Percentiles rank a stretch among this genome's conserved stretches.
Conservation (phyloP, 331 rosid genomes). For the Quercus lobata region DNA sequence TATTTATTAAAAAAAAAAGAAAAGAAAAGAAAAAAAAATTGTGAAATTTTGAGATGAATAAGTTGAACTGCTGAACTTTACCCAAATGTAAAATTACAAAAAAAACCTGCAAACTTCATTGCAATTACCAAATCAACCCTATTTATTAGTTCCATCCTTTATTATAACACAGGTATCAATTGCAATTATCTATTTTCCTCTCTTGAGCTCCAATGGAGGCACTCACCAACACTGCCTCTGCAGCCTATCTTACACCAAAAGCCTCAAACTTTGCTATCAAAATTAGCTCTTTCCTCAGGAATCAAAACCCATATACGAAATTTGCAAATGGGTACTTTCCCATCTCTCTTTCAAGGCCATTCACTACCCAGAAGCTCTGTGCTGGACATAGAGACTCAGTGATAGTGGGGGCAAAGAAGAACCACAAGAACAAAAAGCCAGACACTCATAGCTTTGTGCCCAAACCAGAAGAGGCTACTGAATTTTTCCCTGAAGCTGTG, state of each 20-base stretch:
- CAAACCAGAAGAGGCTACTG: constrained; percentile 62
- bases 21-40: too few species aligned
- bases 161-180: not conserved
- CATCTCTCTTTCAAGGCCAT: constrained; percentile 23
- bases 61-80: not conserved
- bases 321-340: constrained; percentile 27
- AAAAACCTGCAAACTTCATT: not conserved
- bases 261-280: constrained; percentile 11
- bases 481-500: constrained; percentile 88
- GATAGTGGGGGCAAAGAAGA: constrained; percentile 42
- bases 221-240: constrained; percentile 21
- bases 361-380: constrained; percentile 18
- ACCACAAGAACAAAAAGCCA: constrained; percentile 36
- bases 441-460: constrained; percentile 59
- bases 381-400: constrained; percentile 35
- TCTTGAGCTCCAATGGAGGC: constrained; percentile 34
- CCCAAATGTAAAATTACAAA: not conserved
- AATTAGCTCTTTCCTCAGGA: constrained; percentile 15
- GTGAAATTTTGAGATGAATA: too few species aligned
- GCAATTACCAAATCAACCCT: not conserved
- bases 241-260: constrained; percentile 27
- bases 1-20: too few species aligned
- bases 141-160: not conserved
- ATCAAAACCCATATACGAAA: constrained; percentile 12
- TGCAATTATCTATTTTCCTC: not conserved